Base-by-base conservation (phyloP, 2,329 filamentous ascomycete genomes). In the Polytolypa hystricis region DNA sequence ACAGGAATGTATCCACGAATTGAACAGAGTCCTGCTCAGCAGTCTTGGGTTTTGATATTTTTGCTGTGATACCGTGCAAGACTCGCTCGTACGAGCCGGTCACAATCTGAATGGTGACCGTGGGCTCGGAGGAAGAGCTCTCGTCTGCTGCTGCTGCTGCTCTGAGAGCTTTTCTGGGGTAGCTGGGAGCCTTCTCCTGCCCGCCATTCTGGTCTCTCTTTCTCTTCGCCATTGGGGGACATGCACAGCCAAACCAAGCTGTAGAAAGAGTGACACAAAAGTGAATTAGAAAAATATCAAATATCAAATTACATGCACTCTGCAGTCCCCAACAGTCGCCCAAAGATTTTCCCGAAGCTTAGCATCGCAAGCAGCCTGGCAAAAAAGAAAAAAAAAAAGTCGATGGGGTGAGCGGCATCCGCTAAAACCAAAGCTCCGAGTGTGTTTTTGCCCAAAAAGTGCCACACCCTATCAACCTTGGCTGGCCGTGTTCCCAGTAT, bases 21-120 rank as follows among this genome's bases (percentile, higher is more conserved):
- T 78, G 70, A 37, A 79, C 67, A 11, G 68, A 54, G 2, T 48
- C 23, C 9, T 42, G 34, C 7, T 37, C 56, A 47, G 28, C 57
- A 4, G 36, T 37, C 27, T 38, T 42, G 33, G 44, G 54, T 46
- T 52, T 55, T 16, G 71, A 67, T 35, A 93, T 66, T 2, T 76
- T 76, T n/a, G 82, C 86, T 5, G 82, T 84, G 50, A 95, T 71
- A 42, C 91, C 91, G 58, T 98, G 91, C 14, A 98, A 73, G 33
- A 93, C 77, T 45, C 86, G 76, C 56, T 98, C 91, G 63, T 98
- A 98, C 36, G 87, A 95, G 32, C 91, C 91, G 5, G 85, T 80
- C 42, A 96, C 72, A 47, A 98, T 80, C 60, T 96, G 91, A 41
- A 96, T 70, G n/a, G 80, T 79, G 47, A 76, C 29, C 30, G 41